phyloP scores from a whole-genome alignment of 2,329 filamentous ascomycete species.

The Xylaria sp. region DNA sequence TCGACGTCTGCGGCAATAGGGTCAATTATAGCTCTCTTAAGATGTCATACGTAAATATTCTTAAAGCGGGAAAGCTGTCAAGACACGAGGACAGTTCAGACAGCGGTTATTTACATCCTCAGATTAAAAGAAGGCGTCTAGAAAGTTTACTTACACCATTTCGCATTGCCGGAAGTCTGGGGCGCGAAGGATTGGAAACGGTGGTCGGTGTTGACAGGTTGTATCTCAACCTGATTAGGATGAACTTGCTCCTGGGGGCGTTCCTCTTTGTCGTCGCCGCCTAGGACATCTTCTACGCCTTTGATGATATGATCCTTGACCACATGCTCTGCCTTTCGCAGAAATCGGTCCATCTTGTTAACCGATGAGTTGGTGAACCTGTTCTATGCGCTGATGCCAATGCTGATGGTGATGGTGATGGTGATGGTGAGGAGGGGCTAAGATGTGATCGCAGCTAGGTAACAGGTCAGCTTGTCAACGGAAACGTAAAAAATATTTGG shows the following conservation, averaged over 20 bases:
- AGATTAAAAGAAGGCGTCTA: neutral
- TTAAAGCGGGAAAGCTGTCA: neutral
- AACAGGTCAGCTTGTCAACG: neutral
- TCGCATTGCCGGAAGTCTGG: conserved; percentile 76
- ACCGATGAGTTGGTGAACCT: neutral
- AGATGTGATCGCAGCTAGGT: neutral
- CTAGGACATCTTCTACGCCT: conserved; percentile 52
- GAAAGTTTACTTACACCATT: conserved; percentile 70
- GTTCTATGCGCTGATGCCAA: neutral
- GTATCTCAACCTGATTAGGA: conserved; percentile 39
- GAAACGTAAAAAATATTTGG: neutral
- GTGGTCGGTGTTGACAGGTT: conserved; percentile 57
- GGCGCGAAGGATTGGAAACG: conserved; percentile 78
- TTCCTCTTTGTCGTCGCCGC: conserved; percentile 52
- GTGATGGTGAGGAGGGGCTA: neutral
- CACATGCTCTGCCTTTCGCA: conserved; percentile 58
- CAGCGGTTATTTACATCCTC: neutral
- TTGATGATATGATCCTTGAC: conserved; percentile 46
- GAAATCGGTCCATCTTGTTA: conserved; percentile 54
- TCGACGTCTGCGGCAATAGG: conserved; percentile 67
- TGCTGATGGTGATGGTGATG: neutral
- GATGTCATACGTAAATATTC: neutral
- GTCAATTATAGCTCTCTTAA: conserved; percentile 2
- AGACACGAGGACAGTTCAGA: neutral
- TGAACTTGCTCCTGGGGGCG: conserved; percentile 24